Base-by-base conservation (phyloP, 441 rosid species). In the Pelargonium myrrhifolium region DNA sequence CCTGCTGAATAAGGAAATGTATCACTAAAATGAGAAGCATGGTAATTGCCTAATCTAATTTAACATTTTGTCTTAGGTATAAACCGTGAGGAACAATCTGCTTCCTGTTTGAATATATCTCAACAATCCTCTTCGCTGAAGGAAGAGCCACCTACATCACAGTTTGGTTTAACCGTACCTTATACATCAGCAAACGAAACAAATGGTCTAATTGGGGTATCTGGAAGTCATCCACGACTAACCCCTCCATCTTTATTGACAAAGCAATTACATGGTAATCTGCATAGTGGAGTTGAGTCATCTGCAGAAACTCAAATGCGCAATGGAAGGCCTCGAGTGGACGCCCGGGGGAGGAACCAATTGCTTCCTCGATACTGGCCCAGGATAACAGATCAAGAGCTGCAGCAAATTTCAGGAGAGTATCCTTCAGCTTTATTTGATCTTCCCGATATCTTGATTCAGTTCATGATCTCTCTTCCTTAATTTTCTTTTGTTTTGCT, bases 331-430 rank as follows among this genome's bases (percentile, higher is more conserved):
- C 91, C 85, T 68, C 85, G 86, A 66, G 80, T 72, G 53, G 96
- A 92, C 81, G 75, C 78, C 53, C 87, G 85, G 60, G 95, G 86
- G 75, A 88, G 81, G 64, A 80, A 71, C 84, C 97, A 83, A 69
- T 74, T 86, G 67, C 86, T 89, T 85, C 89, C 96, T 71, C 89
- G 93, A 12, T 92, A 89, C 80, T 86, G 85, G 90, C 97, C 99
- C 21, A 87, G 89, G 82, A 84, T 87, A 81, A 84, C 90, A 26
- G 78, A 80, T 75, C 93, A 83, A 82, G 92, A 83, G 81, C 87
- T 82, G 70, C 96, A 82, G 49, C 87, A 82, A 77, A 82, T 81
- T 45, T 79, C 96, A 65, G 93, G 84, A 76, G 92, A 89, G 99
- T 95, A 95, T 95, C 99, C 96, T 90, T 80, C 80, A 65, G 58